These are phyloP conservation scores for Reutealis trisperma DNA, from an alignment of 345 rosid species.

Conservation along the genomic window DNA sequence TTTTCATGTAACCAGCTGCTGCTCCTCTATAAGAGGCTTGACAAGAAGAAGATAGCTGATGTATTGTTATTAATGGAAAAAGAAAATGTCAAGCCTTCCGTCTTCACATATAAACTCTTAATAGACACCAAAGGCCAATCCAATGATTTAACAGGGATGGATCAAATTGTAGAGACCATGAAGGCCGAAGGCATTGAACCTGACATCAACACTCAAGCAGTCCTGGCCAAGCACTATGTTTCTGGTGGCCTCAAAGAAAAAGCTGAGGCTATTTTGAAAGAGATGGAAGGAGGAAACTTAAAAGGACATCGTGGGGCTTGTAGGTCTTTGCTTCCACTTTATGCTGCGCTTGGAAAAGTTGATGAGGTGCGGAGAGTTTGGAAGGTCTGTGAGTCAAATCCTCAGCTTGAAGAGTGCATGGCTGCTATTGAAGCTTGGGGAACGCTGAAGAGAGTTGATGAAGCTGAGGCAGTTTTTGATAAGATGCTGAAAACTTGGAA, in stretches of 20 bases:
- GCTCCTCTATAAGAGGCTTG: slow-evolving; percentile 76
- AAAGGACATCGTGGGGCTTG: slow-evolving; percentile 55
- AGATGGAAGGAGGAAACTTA: slow-evolving; percentile 80
- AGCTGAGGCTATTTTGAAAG: slow-evolving; percentile 66
- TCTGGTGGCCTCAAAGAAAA: slow-evolving; percentile 66
- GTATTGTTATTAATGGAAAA: slow-evolving; percentile 88
- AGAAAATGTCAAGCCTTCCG: slow-evolving; percentile 80
- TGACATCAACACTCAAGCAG: slow-evolving; percentile 46
- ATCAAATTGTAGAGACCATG: slow-evolving; percentile 81
- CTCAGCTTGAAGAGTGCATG: slow-evolving; percentile 48
- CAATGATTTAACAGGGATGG: slow-evolving; percentile 87
- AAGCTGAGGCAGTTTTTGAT: slow-evolving; percentile 80
- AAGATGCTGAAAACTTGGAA: slow-evolving; percentile 44
- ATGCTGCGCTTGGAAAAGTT: slow-evolving; percentile 70
- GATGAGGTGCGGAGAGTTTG: slow-evolving; percentile 83
- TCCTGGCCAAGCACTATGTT: slow-evolving; percentile 66
- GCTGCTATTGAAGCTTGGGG: slow-evolving; percentile 91
- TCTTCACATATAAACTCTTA: slow-evolving; percentile 67
- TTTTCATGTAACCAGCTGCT: slow-evolving; percentile 95
- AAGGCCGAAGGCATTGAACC: slow-evolving; percentile 78
- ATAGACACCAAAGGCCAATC: slow-evolving; percentile 74
- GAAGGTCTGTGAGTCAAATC: slow-evolving; percentile 67
- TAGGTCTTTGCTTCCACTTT: slow-evolving; percentile 60
- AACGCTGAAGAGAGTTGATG: slow-evolving; percentile 57
- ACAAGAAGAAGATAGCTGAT: slow-evolving; percentile 87